These are phyloP conservation scores for Penicillium sp. DNA, from an alignment of 2,329 filamentous ascomycete genomes.

Conservation along the genomic window DNA sequence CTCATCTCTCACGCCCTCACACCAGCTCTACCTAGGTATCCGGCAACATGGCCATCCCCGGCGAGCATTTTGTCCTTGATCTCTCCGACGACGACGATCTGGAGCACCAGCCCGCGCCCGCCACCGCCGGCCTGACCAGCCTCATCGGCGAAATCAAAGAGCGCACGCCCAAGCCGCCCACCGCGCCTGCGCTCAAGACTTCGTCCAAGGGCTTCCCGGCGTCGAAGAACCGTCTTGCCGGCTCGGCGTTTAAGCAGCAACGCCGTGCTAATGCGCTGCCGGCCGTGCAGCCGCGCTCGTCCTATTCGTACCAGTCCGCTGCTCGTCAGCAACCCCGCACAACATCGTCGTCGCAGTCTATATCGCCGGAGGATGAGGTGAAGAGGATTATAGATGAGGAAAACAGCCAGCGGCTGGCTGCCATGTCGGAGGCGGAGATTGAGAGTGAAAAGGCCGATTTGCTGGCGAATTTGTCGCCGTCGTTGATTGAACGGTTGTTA, in stretches of 20 bases:
- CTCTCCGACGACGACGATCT: constrained; percentile 52
- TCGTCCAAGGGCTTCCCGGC: constrained; percentile 73
- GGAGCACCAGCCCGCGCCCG: constrained; percentile 18
- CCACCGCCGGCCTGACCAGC: constrained; percentile 23
- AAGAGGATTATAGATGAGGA: constrained; percentile 73
- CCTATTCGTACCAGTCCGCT: constrained; percentile 17
- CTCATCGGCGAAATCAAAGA: constrained; percentile 76
- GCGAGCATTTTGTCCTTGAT: constrained; percentile 59
- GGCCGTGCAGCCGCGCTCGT: background rate
- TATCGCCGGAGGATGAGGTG: constrained; percentile 47
- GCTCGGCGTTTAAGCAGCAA: constrained; percentile 77
- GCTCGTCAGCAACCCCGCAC: constrained; percentile 31
- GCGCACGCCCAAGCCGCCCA: constrained; percentile 53
- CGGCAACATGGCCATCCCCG: constrained; percentile 48
- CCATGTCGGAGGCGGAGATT: constrained; percentile 80
- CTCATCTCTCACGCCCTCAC: background rate
- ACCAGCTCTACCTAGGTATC: background rate
- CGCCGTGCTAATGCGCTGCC: constrained; percentile 18
- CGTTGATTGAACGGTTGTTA: constrained; percentile 71
- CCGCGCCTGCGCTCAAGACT: constrained; percentile 52
- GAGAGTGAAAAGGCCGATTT: constrained; percentile 75
- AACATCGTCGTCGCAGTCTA: background rate
- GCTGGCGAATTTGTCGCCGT: constrained; percentile 70
- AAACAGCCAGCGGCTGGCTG: constrained; percentile 67
- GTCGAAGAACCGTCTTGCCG: constrained; percentile 70